Evolutionary conservation across 2,329 filamentous ascomycete species (phyloP), one percentile per base, ranked within the genome.

Genomic region (Pseudogymnoascus sp.): DNA sequence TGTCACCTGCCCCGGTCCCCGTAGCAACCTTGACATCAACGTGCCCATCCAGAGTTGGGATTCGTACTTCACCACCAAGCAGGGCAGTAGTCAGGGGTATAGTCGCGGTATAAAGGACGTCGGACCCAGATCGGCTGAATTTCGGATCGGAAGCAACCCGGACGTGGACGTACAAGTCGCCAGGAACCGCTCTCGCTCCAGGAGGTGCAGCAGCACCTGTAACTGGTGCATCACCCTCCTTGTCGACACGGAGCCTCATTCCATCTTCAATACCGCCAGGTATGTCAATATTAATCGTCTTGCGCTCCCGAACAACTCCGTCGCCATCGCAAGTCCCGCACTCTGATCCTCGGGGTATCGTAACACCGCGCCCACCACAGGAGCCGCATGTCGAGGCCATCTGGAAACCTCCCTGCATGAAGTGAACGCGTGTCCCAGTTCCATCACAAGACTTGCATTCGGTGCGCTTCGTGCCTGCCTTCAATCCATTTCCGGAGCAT

Each of bases 241-340:
- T 90, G 63, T 87, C 85, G 28, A 99, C 84, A 61, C 91, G 84
- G 70, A 99, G 78, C 63, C 91, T 86, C 93, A 97, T 97, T 62
- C 93, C 93, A 74, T 99, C 93, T 74, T 97, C 95, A 33, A 99
- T 92, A 67, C 95, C 95, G 21, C 90, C 92, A 1, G 95, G 95
- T 52, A 99, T 97, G 69, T 97, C 93, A 45, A 99, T 84, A 28
- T 84, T 89, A 59, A 99, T 87, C 0, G 89, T 91, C 78, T 90
- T 91, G 65, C 87, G 83, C 71, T 96, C 91, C 69, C 91, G 83
- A 37, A 91, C 84, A 14, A 96, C 93, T 52, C 95, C 95, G 62
- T 91, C 86, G 38, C 95, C 95, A 64, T 81, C 78, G 74, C 95
- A 99, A 0, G 85, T 83, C 63, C 81, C 80, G 76, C 95, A 99